phyloP scores from a whole-genome alignment of 257 asterid genomes.

The Solanum corneliomulleri region DNA sequence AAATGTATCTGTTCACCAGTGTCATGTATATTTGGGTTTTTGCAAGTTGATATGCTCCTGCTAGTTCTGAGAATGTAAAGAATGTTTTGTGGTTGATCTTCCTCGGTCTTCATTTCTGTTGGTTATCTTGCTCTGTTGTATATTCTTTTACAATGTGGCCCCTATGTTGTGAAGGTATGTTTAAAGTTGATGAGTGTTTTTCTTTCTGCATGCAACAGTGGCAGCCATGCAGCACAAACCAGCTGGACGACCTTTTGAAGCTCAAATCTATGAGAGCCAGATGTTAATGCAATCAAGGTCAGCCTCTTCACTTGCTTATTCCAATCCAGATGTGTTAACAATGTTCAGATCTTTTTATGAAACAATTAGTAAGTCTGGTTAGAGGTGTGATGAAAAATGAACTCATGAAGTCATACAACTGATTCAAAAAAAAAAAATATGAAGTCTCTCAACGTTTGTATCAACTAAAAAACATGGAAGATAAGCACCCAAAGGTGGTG shows the following conservation, averaged over 20 bases:
- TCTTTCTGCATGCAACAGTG: conserved; percentile 27
- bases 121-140: neutral
- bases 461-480: neutral
- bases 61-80: neutral
- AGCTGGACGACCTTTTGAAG: conserved; percentile 34
- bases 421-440: neutral
- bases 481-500: neutral
- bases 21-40: neutral
- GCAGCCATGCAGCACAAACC: conserved; percentile 41
- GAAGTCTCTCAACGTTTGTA: neutral
- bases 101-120: neutral
- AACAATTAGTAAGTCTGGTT: neutral
- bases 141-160: neutral
- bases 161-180: neutral
- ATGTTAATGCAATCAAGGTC: conserved; percentile 56
- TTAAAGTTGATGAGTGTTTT: conserved; percentile 12
- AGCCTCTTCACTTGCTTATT: conserved; percentile 12
- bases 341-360: neutral
- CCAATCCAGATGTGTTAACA: neutral
- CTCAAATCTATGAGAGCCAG: conserved; percentile 47
- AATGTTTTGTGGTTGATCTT: neutral
- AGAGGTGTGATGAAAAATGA: neutral
- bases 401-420: neutral
- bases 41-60: neutral
- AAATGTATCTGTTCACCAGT: neutral